These are phyloP conservation scores for Microsporum ferrugineum DNA, from an alignment of 2,329 filamentous ascomycete species.

Conservation along the genomic window DNA sequence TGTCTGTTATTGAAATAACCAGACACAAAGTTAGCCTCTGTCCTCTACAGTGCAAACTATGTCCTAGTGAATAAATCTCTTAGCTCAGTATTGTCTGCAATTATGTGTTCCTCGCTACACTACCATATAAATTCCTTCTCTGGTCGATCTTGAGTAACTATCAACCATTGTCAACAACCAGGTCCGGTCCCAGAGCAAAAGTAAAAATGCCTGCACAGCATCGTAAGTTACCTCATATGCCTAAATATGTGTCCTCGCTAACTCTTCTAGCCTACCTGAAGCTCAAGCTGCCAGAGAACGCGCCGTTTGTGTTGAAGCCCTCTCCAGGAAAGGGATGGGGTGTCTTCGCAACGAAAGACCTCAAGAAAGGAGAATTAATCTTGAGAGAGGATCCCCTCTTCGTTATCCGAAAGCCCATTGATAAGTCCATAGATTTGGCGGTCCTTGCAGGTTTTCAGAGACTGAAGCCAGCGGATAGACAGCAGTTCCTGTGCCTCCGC, in stretches of 20 bases:
- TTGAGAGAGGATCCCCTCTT: conserved; percentile 1
- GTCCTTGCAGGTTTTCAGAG: conserved; percentile 1
- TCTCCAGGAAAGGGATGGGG: conserved; percentile 4
- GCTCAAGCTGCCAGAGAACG: conserved; percentile 7
- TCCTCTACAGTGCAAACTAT: no score
- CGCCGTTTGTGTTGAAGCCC: conserved; percentile 10
- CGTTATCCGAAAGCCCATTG: not conserved
- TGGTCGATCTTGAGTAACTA: not conserved
- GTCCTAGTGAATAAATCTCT: not conserved
- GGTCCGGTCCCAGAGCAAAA: not conserved
- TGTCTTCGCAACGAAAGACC: not conserved
- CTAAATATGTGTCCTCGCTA: not conserved
- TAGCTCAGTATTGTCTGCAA: not conserved
- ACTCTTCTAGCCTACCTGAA: conserved; percentile 8
- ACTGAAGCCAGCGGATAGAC: conserved; percentile 2
- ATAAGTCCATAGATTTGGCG: not conserved
- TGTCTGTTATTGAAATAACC: no score
- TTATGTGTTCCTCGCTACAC: not conserved
- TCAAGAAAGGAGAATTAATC: not conserved
- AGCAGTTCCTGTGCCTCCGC: conserved; percentile 1
- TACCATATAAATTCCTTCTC: not conserved
- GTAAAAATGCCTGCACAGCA: not conserved
- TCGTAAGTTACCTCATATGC: not conserved
- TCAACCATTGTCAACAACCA: not conserved
- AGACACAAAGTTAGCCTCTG: no score